phyloP scores from a whole-genome alignment of 73 alveolate species.

The Uronychia binucleata region DNA sequence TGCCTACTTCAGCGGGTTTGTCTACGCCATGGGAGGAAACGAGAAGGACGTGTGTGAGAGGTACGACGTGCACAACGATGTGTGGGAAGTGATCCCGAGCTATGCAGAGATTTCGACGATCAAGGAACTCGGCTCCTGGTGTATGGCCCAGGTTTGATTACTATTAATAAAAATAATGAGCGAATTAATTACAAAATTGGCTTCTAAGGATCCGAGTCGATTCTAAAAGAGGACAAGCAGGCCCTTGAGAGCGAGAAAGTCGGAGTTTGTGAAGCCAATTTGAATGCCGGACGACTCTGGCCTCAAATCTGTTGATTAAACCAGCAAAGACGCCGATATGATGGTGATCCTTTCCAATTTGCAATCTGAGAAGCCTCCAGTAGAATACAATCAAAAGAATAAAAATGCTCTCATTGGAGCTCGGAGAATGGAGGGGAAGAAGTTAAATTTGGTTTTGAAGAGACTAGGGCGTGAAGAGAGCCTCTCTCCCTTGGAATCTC shows the following conservation, averaged over 20 bases:
- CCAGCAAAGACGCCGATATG: no score
- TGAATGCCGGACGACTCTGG: no score
- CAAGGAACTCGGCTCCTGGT: slow-evolving; percentile 31
- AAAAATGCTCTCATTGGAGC: no score
- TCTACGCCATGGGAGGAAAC: slow-evolving; percentile 66
- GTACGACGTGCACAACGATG: slow-evolving; percentile 46
- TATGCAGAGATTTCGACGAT: slow-evolving; percentile 33
- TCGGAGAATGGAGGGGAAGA: no score
- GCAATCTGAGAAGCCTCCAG: no score
- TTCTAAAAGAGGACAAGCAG: not conserved
- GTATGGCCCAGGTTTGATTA: slow-evolving; percentile 14
- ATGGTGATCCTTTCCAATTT: no score
- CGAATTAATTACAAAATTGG: not conserved
- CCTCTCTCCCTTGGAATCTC: no score
- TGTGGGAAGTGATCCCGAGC: slow-evolving; percentile 56
- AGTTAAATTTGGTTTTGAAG: no score
- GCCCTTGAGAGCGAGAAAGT: not conserved
- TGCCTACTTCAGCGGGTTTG: slow-evolving; percentile 31
- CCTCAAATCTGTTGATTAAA: no score
- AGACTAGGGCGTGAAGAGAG: no score
- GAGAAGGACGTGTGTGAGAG: slow-evolving; percentile 67
- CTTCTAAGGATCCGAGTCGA: not conserved
- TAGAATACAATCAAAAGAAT: no score
- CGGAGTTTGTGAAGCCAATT: not conserved
- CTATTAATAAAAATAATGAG: not conserved